phyloP scores from a whole-genome alignment of 2,329 filamentous ascomycete species.

The Emergomyces orientalis region DNA sequence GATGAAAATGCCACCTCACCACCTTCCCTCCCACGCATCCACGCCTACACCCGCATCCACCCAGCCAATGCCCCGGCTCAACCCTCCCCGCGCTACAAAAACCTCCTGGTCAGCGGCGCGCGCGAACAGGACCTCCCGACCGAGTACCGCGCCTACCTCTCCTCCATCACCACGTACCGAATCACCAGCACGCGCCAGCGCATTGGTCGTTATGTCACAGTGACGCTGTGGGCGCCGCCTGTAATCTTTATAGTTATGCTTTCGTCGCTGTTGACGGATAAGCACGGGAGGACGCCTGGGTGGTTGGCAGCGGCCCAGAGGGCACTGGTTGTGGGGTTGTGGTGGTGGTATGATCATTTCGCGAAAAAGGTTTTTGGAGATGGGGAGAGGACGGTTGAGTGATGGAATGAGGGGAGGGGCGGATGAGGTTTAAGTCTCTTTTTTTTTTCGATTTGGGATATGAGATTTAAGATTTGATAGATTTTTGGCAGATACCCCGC shows the following conservation, averaged over 20 bases:
- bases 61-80: constrained; percentile 56
- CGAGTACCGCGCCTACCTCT: constrained; percentile 67
- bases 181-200: constrained; percentile 58
- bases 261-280: constrained; percentile 44
- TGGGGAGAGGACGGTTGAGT: constrained; percentile 58
- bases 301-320: constrained; percentile 54
- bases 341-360: constrained; percentile 55
- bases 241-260: constrained; percentile 47
- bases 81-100: constrained; percentile 72
- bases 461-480: neutral
- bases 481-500: neutral
- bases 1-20: constrained; percentile 15
- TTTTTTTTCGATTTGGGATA: neutral
- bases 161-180: constrained; percentile 58
- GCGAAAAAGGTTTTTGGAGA: constrained; percentile 69
- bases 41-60: neutral
- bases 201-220: constrained; percentile 56
- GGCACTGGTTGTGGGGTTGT: constrained; percentile 49
- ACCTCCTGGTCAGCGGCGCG: constrained; percentile 69
- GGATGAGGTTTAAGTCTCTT: neutral
- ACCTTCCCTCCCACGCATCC: neutral
- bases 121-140: constrained; percentile 68
- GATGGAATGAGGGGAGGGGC: too few relatives aligned
- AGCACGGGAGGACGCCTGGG: constrained; percentile 56
- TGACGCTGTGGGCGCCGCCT: constrained; percentile 49